A percentile compares a stretch with the other conserved stretches of the same genome.
Conservation (phyloP, 2,329 filamentous ascomycete species). For the Hymenoscyphus linearis region DNA sequence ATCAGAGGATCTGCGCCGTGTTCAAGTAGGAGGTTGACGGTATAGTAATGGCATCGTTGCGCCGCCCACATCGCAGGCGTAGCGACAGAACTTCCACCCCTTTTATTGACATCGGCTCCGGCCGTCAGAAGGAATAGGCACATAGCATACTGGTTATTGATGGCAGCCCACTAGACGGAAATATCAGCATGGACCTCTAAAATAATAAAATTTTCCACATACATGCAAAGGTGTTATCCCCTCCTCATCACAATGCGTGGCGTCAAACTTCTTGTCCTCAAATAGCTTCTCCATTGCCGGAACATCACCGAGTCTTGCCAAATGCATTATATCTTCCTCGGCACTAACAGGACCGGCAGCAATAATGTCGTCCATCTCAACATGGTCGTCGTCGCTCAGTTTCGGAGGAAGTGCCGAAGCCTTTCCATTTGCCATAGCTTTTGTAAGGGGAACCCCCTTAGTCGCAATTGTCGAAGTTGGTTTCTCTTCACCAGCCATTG, state of each 20-base stretch:
- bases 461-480: constrained; percentile 17
- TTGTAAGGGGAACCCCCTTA: constrained; percentile 25
- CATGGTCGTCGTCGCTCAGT: constrained; percentile 40
- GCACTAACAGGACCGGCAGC: constrained; percentile 22
- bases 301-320: constrained; percentile 84
- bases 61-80: constrained; percentile 96
- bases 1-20: constrained; percentile 89
- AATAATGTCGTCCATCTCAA: constrained; percentile 32
- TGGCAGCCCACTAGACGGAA: constrained; percentile 84
- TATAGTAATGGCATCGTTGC: constrained; percentile 93
- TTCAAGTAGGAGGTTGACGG: constrained; percentile 85
- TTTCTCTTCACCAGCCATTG: constrained; percentile 23
- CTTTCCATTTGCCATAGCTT: constrained; percentile 52
- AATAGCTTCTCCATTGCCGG: constrained; percentile 84
- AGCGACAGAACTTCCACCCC: constrained; percentile 90
- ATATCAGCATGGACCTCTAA: constrained; percentile 1
- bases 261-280: constrained; percentile 73
- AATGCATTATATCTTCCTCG: constrained; percentile 89
- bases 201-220: constrained; percentile 33
- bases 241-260: constrained; percentile 80
- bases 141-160: constrained; percentile 97
- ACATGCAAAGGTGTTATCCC: constrained; percentile 96
- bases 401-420: constrained; percentile 47
- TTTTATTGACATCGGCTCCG: constrained; percentile 80
- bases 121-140: constrained; percentile 87